Conservation (phyloP, 148 eudicot genomes). For the Rhododendron ovatum region DNA sequence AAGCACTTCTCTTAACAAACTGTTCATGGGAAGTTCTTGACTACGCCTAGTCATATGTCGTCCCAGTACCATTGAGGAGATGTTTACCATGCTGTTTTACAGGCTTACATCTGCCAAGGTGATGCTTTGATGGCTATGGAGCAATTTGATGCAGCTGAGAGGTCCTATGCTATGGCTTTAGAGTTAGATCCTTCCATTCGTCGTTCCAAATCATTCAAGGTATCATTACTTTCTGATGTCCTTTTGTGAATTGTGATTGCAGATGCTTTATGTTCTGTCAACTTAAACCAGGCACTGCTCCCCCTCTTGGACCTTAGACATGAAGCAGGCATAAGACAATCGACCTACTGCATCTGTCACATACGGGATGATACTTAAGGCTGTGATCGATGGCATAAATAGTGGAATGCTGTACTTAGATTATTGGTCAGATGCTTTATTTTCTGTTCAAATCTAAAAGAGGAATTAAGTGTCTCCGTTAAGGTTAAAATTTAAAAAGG, state of each 20-base stretch:
- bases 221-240: constrained; percentile 15
- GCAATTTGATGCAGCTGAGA: constrained; percentile 50
- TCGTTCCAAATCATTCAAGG: constrained; percentile 83
- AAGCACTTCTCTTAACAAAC: not conserved
- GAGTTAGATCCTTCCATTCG: constrained; percentile 62
- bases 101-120: constrained; percentile 88
- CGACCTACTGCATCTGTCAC: not conserved
- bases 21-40: not conserved
- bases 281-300: not conserved
- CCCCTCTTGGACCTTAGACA: not conserved
- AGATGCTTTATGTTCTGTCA: not conserved
- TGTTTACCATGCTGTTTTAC: constrained; percentile 13
- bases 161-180: constrained; percentile 60
- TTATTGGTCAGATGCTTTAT: too few relatives aligned
- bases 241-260: not conserved
- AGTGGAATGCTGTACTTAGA: not conserved
- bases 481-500: too few relatives aligned
- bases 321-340: not conserved
- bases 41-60: not conserved
- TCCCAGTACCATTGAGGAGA: not conserved
- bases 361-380: not conserved
- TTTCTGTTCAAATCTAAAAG: too few relatives aligned
- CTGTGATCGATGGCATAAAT: not conserved
- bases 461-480: too few relatives aligned
- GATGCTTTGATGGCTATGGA: constrained; percentile 73